Conservation (phyloP, 768 basidiomycete species). For the Boletus edulis region DNA sequence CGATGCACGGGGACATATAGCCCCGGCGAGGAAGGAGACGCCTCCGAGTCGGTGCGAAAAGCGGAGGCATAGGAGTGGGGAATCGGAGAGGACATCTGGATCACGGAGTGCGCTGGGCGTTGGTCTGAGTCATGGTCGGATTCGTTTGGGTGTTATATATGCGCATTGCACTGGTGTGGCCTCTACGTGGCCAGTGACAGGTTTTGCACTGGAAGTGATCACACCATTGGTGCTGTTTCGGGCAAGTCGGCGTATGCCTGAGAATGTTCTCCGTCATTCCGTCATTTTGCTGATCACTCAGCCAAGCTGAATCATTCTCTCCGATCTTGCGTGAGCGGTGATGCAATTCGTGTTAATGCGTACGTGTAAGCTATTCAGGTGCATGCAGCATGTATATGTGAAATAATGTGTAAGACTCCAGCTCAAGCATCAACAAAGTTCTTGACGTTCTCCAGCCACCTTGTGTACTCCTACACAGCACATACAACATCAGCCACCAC, state of each 20-base stretch:
- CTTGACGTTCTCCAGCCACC: constrained; percentile 84
- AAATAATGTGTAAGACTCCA: neutral
- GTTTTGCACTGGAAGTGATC: neutral
- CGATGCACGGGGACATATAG: constrained; percentile 42
- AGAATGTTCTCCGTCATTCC: constrained; percentile 20
- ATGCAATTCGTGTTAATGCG: constrained; percentile 13
- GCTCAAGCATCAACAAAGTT: constrained; percentile 66
- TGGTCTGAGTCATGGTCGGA: neutral
- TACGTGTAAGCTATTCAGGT: constrained; percentile 5
- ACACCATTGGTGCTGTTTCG: neutral
- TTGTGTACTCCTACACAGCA: constrained; percentile 76
- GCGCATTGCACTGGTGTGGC: too few species aligned
- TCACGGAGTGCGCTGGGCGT: neutral
- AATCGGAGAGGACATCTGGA: constrained; percentile 26
- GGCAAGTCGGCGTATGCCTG: neutral
- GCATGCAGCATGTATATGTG: neutral
- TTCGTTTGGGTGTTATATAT: too few species aligned
- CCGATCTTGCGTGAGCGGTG: constrained; percentile 7
- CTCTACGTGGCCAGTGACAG: neutral
- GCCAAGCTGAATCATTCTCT: too few species aligned
- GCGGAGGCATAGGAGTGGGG: constrained; percentile 1
- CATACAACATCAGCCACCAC: constrained; percentile 2
- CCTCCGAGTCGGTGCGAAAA: too few species aligned
- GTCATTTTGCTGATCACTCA: neutral
- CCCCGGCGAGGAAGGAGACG: neutral